Conservation (phyloP, 345 rosid species). For the Garcia nutans region DNA sequence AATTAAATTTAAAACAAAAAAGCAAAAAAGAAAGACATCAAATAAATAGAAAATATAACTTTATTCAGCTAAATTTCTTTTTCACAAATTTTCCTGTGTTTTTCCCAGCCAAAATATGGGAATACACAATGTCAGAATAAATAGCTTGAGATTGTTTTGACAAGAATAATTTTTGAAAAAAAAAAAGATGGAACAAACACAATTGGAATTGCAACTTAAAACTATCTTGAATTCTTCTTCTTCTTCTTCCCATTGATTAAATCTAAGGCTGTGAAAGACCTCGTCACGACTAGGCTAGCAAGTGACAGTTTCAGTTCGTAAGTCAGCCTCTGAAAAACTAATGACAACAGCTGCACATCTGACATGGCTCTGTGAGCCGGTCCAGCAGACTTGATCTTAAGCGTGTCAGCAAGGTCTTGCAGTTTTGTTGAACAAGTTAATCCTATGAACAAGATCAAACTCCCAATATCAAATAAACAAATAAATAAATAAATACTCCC, state of each 20-base stretch:
- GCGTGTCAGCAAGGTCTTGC: conserved; percentile 45
- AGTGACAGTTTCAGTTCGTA: conserved; percentile 53
- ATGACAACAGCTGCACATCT: conserved; percentile 59
- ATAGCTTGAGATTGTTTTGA: not conserved
- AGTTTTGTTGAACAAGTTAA: conserved; percentile 35
- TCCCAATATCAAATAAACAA: not conserved
- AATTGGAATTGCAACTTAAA: not conserved
- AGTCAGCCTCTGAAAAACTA: conserved; percentile 65
- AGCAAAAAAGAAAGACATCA: too few relatives aligned
- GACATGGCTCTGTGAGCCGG: conserved; percentile 84
- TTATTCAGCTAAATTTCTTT: not conserved
- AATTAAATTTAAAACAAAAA: too few relatives aligned
- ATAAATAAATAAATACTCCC: not conserved
- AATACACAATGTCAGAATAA: not conserved
- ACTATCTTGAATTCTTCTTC: conserved; percentile 31
- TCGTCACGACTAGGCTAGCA: conserved; percentile 45
- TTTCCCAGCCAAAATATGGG: conserved; percentile 4
- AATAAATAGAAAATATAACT: too few relatives aligned
- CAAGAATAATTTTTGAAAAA: conserved; percentile 10
- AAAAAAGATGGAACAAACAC: conserved; percentile 14
- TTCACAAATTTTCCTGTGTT: not conserved
- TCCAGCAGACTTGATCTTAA: conserved; percentile 25
- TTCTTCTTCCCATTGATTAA: conserved; percentile 39
- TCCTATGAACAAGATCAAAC: conserved; percentile 33
- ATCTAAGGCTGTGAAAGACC: conserved; percentile 47